Conservation (phyloP, 768 basidiomycete species). For the Tulasnella sp. region DNA sequence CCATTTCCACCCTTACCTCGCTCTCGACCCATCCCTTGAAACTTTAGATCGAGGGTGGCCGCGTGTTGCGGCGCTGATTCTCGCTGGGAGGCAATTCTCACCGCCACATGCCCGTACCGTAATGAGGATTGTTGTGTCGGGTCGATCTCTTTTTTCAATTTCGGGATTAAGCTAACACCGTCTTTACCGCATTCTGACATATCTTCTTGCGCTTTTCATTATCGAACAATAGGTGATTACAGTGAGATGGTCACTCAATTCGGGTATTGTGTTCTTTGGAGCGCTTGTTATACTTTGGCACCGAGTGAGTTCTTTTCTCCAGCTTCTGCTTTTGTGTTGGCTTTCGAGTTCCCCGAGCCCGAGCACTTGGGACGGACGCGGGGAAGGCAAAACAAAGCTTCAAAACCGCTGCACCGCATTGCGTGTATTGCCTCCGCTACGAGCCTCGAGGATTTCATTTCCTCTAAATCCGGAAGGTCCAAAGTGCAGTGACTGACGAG, state of each 20-base stretch:
- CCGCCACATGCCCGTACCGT: background rate
- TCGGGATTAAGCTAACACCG: slow-evolving; percentile 15
- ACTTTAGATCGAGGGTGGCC: background rate
- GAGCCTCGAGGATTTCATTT: slow-evolving; percentile 16
- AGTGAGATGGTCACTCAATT: slow-evolving; percentile 96
- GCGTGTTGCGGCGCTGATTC: background rate
- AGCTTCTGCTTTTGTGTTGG: background rate
- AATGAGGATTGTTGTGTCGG: background rate
- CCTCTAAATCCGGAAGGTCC: background rate
- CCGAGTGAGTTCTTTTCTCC: slow-evolving; percentile 48
- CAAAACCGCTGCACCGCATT: background rate
- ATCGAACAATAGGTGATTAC: slow-evolving; percentile 56
- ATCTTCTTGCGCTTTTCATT: background rate
- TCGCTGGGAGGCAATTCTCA: background rate
- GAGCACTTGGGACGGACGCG: background rate
- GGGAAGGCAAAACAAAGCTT: slow-evolving; percentile 3
- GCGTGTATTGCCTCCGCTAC: background rate
- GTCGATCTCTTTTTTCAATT: background rate
- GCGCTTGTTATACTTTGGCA: slow-evolving; percentile 89
- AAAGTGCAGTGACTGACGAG: background rate
- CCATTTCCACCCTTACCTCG: background rate
- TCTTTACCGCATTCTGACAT: background rate
- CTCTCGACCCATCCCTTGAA: slow-evolving; percentile 4
- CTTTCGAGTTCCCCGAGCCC: background rate
- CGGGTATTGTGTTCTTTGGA: slow-evolving; percentile 90